Evolutionary conservation across 352 stramenopile species (phyloP), one percentile per base, ranked within the genome.

Genomic region (Phytophthora sojae): DNA sequence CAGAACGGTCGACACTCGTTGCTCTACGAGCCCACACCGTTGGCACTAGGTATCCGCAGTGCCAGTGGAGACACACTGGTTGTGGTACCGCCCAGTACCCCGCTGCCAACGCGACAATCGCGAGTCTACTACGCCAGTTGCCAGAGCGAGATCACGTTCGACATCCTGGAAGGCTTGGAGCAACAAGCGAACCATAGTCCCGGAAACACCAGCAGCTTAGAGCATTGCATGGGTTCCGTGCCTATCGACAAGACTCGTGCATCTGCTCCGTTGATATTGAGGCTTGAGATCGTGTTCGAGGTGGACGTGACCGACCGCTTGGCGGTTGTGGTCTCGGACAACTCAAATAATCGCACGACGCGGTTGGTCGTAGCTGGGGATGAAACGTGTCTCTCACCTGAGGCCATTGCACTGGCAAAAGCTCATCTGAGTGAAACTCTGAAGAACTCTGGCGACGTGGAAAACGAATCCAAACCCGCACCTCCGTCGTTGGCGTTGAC

Each of bases 71-170:
- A 79, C n/a, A 69, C 61, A 0, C 59, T 81, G 4, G 23, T 73
- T 0, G 47, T 82, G 52, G 53, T 83, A 6, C 74, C 74, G 12
- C 53, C 55, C 11, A 73, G 63, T 53, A 78, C 60, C 9, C 21
- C 25, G 0, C 29, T 80, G 17, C 74, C 76, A 30, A 64, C 68
- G 14, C 59, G 58, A 11, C 73, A 83, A 64, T 50, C 70, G 5
- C 59, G 69, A 6, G 1, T 80, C 11, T 83, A 82, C 61, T 83
- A 80, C 44, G 74, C 76, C 17, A 83, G 26, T 29, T 80, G 67
- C 57, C 70, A 81, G 42, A 56, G 42, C 25, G 69, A 75, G 23
- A 69, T 81, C 39, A 23, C 57, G 3, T 76, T 83, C 37, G 67
- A 73, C 52, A 62, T 81, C 9, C 25, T 83, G 15, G 76, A 81